Percentiles rank a stretch among this genome's conserved stretches.
Conservation (phyloP, 768 basidiomycete species). For the Russula dissimulans region DNA sequence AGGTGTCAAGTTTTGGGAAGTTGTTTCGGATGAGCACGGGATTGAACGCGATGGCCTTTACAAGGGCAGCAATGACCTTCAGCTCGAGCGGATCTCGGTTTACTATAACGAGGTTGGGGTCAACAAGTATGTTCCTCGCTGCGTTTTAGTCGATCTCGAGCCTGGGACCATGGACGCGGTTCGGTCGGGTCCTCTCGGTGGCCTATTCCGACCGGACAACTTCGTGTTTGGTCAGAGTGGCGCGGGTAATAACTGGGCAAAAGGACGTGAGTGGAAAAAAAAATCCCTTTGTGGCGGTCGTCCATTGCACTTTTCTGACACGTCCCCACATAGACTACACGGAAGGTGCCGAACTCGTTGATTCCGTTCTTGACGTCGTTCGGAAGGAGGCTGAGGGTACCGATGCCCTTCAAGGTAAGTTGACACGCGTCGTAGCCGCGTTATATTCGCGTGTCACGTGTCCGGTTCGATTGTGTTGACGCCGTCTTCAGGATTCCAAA, state of each 20-base stretch:
- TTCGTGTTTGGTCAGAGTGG: conserved; percentile 97
- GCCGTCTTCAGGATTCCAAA: conserved; percentile 74
- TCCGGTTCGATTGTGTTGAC: neutral
- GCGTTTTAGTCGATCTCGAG: conserved; percentile 94
- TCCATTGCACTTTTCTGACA: conserved; percentile 7
- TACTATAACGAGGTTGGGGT: conserved; percentile 96
- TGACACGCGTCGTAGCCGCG: conserved; percentile 13
- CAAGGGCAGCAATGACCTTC: conserved; percentile 89
- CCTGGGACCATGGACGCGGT: conserved; percentile 95
- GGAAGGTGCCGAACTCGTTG: conserved; percentile 96
- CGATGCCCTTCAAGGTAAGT: conserved; percentile 87
- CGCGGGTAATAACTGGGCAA: conserved; percentile 99
- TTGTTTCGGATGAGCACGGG: conserved; percentile 96
- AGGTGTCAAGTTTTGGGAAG: conserved; percentile 98
- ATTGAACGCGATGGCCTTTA: conserved; percentile 90
- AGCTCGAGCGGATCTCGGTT: conserved; percentile 94
- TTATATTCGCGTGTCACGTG: conserved; percentile 16
- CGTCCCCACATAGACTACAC: conserved; percentile 59
- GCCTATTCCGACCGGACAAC: conserved; percentile 95
- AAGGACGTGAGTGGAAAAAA: conserved; percentile 72
- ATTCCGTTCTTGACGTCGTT: conserved; percentile 95
- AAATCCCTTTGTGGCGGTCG: neutral
- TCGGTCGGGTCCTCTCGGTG: conserved; percentile 81
- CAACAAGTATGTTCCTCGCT: conserved; percentile 98
- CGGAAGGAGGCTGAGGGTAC: conserved; percentile 98